A percentile compares a stretch with the other conserved stretches of the same genome.
Evolutionary conservation across 345 rosid species (phyloP).

Genomic region (Salix udensis): DNA sequence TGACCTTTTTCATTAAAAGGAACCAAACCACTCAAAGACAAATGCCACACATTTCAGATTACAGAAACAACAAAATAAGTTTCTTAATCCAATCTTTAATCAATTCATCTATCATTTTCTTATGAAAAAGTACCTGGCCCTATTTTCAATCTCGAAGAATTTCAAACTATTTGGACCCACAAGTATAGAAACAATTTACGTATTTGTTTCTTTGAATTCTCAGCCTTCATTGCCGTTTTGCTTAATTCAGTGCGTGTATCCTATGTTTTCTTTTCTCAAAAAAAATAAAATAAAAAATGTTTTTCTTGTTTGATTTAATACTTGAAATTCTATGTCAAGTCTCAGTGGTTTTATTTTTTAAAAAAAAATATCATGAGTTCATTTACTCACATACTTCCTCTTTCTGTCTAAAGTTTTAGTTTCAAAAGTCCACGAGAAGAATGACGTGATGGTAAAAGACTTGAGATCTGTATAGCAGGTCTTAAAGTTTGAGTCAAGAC

Average conservation of each 20-base stretch:
- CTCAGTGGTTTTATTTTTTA: too few relatives aligned
- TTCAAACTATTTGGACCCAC: background rate
- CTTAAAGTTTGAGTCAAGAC: too few relatives aligned
- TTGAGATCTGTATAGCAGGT: too few relatives aligned
- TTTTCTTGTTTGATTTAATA: too few relatives aligned
- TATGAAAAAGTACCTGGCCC: background rate
- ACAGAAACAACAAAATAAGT: constrained; percentile 1
- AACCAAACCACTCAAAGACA: constrained; percentile 17
- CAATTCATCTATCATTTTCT: background rate
- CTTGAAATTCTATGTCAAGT: too few relatives aligned
- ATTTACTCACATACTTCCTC: too few relatives aligned
- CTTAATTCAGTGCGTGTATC: too few relatives aligned
- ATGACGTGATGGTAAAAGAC: accelerated
- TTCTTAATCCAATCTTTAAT: constrained; percentile 6
- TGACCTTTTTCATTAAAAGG: constrained; percentile 15
- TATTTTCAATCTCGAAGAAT: background rate
- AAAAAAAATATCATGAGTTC: too few relatives aligned
- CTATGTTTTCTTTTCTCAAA: too few relatives aligned
- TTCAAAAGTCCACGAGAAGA: too few relatives aligned
- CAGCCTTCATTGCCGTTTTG: background rate
- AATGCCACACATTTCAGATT: background rate
- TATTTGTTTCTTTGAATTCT: constrained; percentile 25
- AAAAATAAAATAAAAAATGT: too few relatives aligned
- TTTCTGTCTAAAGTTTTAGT: too few relatives aligned
- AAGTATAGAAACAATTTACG: constrained; percentile 1